A percentile compares a stretch with the other conserved stretches of the same genome.
Evolutionary conservation across 805 yeast genomes (phyloP).

Genomic region (Candida namnaoensis): DNA sequence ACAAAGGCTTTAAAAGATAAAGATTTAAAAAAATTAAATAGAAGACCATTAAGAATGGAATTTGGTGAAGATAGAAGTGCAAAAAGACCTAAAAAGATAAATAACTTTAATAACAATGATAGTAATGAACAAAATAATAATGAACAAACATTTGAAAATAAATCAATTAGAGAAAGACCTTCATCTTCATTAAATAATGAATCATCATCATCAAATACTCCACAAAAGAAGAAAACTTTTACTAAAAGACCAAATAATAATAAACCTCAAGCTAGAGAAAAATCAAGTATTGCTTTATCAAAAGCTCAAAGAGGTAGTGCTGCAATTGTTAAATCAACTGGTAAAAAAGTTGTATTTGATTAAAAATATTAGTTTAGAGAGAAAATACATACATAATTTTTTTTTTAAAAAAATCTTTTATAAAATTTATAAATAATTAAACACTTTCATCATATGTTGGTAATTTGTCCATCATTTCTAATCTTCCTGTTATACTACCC

Average conservation of each 20-base stretch:
- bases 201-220: no score
- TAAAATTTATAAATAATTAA: no score
- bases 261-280: conserved; percentile 17
- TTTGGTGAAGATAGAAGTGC: conserved; percentile 93
- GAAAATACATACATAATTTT: no score
- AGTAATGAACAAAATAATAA: conserved; percentile 9
- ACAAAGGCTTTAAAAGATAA: conserved; percentile 74
- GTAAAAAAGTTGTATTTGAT: conserved; percentile 46
- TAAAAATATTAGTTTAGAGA: no score
- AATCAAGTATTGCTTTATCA: conserved; percentile 82
- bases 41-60: conserved; percentile 77
- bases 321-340: conserved; percentile 83
- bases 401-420: no score
- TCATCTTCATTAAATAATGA: conserved; percentile 3
- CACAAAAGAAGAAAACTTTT: not conserved
- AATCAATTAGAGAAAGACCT: conserved; percentile 19
- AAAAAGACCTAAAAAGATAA: conserved; percentile 28
- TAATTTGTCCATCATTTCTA: not conserved
- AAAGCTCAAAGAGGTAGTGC: conserved; percentile 83
- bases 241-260: conserved; percentile 2
- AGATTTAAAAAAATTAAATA: conserved; percentile 53
- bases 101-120: conserved; percentile 14
- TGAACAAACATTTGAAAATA: conserved; percentile 6
- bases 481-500: not conserved
- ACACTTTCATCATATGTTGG: no score